Percentiles rank a stretch among this genome's conserved stretches.
Conservation (phyloP, 441 rosid species). For the Dalechampia spathulata region DNA sequence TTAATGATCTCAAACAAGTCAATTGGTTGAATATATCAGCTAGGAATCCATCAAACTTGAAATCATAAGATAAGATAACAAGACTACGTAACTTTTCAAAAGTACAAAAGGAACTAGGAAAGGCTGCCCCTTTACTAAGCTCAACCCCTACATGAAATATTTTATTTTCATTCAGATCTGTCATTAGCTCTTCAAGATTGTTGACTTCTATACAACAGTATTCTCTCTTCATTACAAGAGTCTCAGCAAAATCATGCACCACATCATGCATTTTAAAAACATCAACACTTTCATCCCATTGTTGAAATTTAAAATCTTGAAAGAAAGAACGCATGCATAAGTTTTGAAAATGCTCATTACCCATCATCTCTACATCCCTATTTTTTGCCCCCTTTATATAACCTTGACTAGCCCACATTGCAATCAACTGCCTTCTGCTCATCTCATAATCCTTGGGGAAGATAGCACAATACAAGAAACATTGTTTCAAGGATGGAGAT, state of each 20-base stretch:
- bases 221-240: background rate
- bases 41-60: background rate
- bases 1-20: background rate
- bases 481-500: background rate
- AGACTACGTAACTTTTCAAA: background rate
- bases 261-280: constrained; percentile 8
- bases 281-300: background rate
- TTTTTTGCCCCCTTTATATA: background rate
- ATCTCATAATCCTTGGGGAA: constrained; percentile 5
- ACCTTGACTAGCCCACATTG: constrained; percentile 7
- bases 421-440: background rate
- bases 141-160: background rate
- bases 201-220: background rate
- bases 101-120: background rate
- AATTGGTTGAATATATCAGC: background rate
- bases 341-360: background rate
- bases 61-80: background rate
- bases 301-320: background rate
- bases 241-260: constrained; percentile 7
- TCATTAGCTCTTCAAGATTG: background rate
- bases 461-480: constrained; percentile 7
- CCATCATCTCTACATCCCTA: background rate
- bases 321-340: constrained; percentile 2
- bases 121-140: background rate
- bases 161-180: too few relatives aligned